Evolutionary conservation across 768 basidiomycete genomes (phyloP), one percentile per base, ranked within the genome.

Genomic region (Boletus vermiculosoides): DNA sequence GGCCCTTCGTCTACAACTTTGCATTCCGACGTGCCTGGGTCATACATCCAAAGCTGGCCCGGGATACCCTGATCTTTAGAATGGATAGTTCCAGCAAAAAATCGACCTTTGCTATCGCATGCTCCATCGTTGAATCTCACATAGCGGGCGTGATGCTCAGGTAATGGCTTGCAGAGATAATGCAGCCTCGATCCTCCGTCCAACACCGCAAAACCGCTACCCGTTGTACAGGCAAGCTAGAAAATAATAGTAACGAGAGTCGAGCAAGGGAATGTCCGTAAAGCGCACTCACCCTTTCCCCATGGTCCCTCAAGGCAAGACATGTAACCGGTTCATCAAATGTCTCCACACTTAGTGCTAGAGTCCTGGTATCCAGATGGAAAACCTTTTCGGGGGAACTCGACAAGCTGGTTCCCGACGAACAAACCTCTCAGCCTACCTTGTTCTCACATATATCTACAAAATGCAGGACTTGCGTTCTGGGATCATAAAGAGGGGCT

Each of bases 91-190:
- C 86, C 87, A 23, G 84, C 83, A 62, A 87, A 81, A 67, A 83
- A 87, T 41, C 85, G 79, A 7, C 87, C 87, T 61, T 77, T 73
- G 55, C 73, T 77, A 63, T 87, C 86, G 65, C 87, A 88, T 3
- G 77, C 85, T 36, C 86, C 87, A 63, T 88, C 87, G 71, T 89
- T 87, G 73, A 88, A 86, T 42, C 87, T 79, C 30, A 78, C 81
- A 59, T 80, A 73, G 3, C 73, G 68, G 12, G 63, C 62, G 37
- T 81, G 73, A 23, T 74, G 66, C 11, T 67, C 60, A n/a, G 77
- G 71, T 8, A 88, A 63, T 13, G 87, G 85, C 68, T 77, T 69
- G 54, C 71, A 74, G 57, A 89, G 67, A 68, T 86, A 83, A 36
- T 69, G 71, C 25, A 84, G 64, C 49, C 80, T 84, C 45, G 65